Conservation (phyloP, 2,329 filamentous ascomycete genomes). For the Penicillium vulpinum region DNA sequence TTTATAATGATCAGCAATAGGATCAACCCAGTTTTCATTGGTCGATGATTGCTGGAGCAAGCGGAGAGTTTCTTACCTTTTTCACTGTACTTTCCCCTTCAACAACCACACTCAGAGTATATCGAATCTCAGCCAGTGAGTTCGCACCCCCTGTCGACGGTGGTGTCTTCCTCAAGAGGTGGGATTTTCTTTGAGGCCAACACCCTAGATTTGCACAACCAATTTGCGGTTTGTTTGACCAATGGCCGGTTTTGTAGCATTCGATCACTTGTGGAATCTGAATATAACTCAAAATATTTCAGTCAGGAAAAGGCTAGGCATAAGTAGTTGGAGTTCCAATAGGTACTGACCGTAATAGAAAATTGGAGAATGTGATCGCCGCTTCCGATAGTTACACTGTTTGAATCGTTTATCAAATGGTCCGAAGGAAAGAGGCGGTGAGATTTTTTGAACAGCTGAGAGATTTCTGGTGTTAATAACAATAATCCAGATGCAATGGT, state of each 20-base stretch:
- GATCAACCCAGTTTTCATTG: not conserved
- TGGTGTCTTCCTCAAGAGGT: not conserved
- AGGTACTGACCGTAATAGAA: not conserved
- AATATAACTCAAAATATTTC: not conserved
- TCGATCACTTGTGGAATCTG: not conserved
- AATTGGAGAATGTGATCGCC: not conserved
- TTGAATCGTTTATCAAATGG: not conserved
- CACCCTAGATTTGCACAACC: not conserved
- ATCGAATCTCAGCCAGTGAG: not conserved
- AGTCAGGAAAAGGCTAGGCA: not conserved
- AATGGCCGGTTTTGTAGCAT: constrained; percentile 1
- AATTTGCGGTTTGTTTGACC: not conserved
- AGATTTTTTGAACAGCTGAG: not conserved
- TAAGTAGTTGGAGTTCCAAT: not conserved
- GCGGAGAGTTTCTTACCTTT: not conserved
- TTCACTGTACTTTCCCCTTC: not conserved
- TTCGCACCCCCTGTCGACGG: not conserved
- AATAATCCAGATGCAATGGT: not conserved
- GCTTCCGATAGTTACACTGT: constrained; percentile 5
- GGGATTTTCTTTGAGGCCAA: not conserved
- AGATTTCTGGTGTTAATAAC: not conserved
- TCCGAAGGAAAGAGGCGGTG: constrained; percentile 1
- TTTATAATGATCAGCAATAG: not conserved
- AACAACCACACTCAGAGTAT: not conserved
- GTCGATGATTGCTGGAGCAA: not conserved